Percentiles rank a stretch among this genome's conserved stretches.
These are phyloP conservation scores for Hypoxylon cercidicola DNA, from an alignment of 495 filamentous ascomycete genomes.

Conservation along the genomic window DNA sequence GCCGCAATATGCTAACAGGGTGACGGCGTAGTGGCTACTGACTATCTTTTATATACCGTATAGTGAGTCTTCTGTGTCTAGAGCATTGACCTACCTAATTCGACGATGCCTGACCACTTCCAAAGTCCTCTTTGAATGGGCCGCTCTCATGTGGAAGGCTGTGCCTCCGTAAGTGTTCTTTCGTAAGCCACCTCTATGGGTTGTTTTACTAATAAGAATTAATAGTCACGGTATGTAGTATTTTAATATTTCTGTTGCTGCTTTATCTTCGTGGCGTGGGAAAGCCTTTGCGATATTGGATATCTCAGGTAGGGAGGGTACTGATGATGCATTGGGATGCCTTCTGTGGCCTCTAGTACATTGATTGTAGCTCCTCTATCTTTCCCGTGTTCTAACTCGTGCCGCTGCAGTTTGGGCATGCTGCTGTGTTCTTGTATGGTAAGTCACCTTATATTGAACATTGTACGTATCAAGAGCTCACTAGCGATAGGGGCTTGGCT, in stretches of 20 bases:
- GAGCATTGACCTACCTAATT: neutral
- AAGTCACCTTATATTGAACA: slow-evolving; percentile 36
- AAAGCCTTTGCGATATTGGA: no score
- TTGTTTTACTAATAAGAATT: slow-evolving; percentile 26
- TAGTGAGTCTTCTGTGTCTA: slow-evolving; percentile 44
- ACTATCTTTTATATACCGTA: slow-evolving; percentile 82
- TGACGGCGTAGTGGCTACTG: slow-evolving; percentile 69
- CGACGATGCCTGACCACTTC: slow-evolving; percentile 39
- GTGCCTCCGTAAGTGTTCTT: slow-evolving; percentile 56
- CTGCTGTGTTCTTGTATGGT: slow-evolving; percentile 40
- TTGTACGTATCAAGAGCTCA: slow-evolving; percentile 12
- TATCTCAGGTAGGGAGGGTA: no score
- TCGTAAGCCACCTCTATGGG: neutral
- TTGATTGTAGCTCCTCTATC: neutral
- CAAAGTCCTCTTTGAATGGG: slow-evolving; percentile 73
- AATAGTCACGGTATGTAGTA: slow-evolving; percentile 44
- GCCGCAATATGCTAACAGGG: neutral
- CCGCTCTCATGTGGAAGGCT: slow-evolving; percentile 77
- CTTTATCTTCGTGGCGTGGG: no score
- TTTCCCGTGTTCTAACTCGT: no score
- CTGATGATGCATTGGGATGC: no score
- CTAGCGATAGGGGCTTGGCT: slow-evolving; percentile 60
- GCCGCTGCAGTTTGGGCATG: slow-evolving; percentile 42
- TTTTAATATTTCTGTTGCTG: neutral
- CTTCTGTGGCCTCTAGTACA: no score